phyloP scores from a whole-genome alignment of 2,329 filamentous ascomycete species.

The Neopestalotiopsis rosae region DNA sequence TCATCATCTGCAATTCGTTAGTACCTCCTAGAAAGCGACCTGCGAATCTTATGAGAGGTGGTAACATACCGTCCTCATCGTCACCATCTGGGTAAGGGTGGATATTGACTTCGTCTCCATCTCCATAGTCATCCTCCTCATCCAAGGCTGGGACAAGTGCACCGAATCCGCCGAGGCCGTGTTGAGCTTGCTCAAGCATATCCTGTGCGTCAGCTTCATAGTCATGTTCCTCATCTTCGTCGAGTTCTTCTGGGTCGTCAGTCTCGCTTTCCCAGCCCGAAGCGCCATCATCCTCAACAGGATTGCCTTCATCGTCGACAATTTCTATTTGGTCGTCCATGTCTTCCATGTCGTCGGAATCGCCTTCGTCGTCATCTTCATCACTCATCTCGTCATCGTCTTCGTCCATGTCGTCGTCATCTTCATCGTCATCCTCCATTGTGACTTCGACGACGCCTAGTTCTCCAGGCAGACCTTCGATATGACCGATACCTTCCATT shows the following conservation, averaged over 20 bases:
- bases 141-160: slow-evolving; percentile 63
- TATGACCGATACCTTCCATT: slow-evolving; percentile 82
- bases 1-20: slow-evolving; percentile 37
- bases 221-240: slow-evolving; percentile 55
- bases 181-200: slow-evolving; percentile 53
- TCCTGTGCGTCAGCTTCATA: slow-evolving; percentile 63
- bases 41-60: too few relatives aligned
- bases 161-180: slow-evolving; percentile 46
- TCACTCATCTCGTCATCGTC: slow-evolving; percentile 62
- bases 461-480: slow-evolving; percentile 74
- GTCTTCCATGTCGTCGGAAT: slow-evolving; percentile 61
- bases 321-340: slow-evolving; percentile 61
- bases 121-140: slow-evolving; percentile 59
- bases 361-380: slow-evolving; percentile 66
- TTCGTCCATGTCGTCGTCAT: slow-evolving; percentile 65
- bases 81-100: slow-evolving; percentile 60
- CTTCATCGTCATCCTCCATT: slow-evolving; percentile 72
- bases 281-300: slow-evolving; percentile 63
- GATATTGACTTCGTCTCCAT: slow-evolving; percentile 55
- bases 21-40: not conserved
- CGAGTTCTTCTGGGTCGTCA: slow-evolving; percentile 60
- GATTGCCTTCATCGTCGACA: slow-evolving; percentile 67
- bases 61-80: slow-evolving; percentile 59
- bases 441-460: slow-evolving; percentile 75
- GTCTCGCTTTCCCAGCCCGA: slow-evolving; percentile 67